Percentiles rank a stretch among this genome's conserved stretches.
These are phyloP conservation scores for Coemansia sp. DNA, from an alignment of 192 early-diverging fungal genomes.

Conservation along the genomic window DNA sequence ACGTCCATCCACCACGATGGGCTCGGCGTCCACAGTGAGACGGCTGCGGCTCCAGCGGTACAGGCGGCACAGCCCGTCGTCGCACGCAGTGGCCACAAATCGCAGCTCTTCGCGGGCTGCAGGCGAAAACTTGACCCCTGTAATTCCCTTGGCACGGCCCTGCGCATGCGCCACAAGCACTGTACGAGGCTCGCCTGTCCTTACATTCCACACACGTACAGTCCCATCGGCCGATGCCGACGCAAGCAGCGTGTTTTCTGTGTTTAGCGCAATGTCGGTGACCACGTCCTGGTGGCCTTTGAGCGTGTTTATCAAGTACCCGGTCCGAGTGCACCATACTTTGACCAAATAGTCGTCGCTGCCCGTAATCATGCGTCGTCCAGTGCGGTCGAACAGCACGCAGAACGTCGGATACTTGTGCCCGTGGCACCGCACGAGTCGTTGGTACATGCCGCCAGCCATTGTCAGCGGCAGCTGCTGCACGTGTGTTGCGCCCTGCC, in stretches of 20 bases:
- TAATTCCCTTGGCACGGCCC: slow-evolving; percentile 59
- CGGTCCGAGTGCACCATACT: slow-evolving; percentile 78
- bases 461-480: slow-evolving; percentile 22
- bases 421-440: slow-evolving; percentile 67
- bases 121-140: slow-evolving; percentile 73
- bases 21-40: slow-evolving; percentile 58
- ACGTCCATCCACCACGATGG: slow-evolving; percentile 58
- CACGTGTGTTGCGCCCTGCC: background rate
- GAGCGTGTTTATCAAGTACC: slow-evolving; percentile 76
- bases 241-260: slow-evolving; percentile 76
- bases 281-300: slow-evolving; percentile 77
- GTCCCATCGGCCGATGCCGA: slow-evolving; percentile 76
- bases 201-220: slow-evolving; percentile 73
- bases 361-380: slow-evolving; percentile 75
- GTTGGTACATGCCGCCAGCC: slow-evolving; percentile 23
- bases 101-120: slow-evolving; percentile 66
- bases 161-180: slow-evolving; percentile 54
- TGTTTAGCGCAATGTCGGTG: slow-evolving; percentile 73
- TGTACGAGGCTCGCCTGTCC: slow-evolving; percentile 65
- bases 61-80: slow-evolving; percentile 71
- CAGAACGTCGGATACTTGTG: slow-evolving; percentile 77
- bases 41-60: slow-evolving; percentile 68
- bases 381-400: slow-evolving; percentile 73
- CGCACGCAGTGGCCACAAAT: slow-evolving; percentile 67
- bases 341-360: slow-evolving; percentile 87